Evolutionary conservation across 1,284 basidiomycete genomes (phyloP), one percentile per base, ranked within the genome.

Genomic region (Cutaneotrichosporon cavernicola): DNA sequence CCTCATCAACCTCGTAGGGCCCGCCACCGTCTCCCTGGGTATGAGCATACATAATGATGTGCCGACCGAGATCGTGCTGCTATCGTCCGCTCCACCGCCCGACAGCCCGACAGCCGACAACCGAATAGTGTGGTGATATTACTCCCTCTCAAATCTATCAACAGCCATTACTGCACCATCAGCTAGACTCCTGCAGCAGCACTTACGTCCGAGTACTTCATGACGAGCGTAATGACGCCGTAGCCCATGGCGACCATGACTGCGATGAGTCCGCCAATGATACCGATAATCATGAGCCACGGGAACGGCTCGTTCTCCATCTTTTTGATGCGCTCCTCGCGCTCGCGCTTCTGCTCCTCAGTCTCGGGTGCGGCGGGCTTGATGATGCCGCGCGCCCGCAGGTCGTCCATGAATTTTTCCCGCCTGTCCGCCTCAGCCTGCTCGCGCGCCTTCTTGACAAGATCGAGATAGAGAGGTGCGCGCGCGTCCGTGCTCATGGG

Each of bases 401-500:
- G 61, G 63, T 67, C 62, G 34, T 72, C 73, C 61, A 79, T 69
- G 58, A 73, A 70, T 55, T 70, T 69, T 18, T 74, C 73, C n/a
- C 71, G 60, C 49, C 68, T 67, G 38, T 70, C 72, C 4, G 58
- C 56, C 30, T 62, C 69, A 5, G 69, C 69, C 56, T 71, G 70
- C 22, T 70, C 71, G 22, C 67, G 65, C 26, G 72, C 70, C 51
- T 66, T 62, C 56, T 73, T 72, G 21, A 72, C 70, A 26, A 81
- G 64, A 21, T 65, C 60, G 34, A 63, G 52, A 70, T 73, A 81
- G 32, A 81, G 63, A 8, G 60, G 58, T 5, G 75, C 76, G 49
- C 89, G 86, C 3, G 86, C 84, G 77, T 90, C 89, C 31, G 70
- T 72, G 2, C 82, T 76, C 72, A 84, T 77, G 72, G 85, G 82